Evolutionary conservation across 108 stramenopile species (phyloP).

Genomic region (Asterionellopsis glacialis): DNA sequence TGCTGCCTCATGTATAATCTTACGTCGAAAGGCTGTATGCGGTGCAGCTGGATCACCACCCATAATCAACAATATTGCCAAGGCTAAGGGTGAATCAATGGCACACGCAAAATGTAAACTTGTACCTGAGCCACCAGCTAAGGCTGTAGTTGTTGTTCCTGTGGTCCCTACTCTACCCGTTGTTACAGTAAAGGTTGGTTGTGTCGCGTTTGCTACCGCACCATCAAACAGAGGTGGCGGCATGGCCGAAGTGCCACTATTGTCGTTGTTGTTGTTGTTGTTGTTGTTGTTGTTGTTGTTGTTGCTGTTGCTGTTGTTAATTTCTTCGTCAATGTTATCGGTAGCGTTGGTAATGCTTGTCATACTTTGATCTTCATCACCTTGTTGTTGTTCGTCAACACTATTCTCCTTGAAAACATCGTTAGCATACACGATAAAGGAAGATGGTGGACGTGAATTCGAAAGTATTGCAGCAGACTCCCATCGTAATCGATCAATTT

Average conservation of each 20-base stretch:
- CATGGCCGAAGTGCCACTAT: not conserved
- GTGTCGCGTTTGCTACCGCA: constrained; percentile 68
- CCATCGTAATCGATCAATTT: constrained; percentile 50
- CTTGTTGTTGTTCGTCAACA: no score
- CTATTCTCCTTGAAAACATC: constrained; percentile 10
- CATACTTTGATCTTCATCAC: not conserved
- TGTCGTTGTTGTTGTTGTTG: constrained; percentile 2
- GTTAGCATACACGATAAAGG: constrained; percentile 49
- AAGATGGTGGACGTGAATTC: constrained; percentile 54
- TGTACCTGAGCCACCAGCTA: constrained; percentile 56
- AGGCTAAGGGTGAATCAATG: constrained; percentile 64
- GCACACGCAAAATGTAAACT: constrained; percentile 80
- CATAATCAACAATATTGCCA: constrained; percentile 70
- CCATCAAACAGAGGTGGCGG: constrained; percentile 71
- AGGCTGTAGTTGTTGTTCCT: constrained; percentile 30
- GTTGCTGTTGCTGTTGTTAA: not conserved
- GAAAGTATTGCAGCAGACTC: constrained; percentile 51
- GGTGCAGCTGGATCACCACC: constrained; percentile 64
- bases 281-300: constrained; percentile 5
- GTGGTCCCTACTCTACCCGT: no score
- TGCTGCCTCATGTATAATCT: constrained; percentile 79
- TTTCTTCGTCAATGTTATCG: constrained; percentile 6
- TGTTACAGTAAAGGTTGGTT: constrained; percentile 24
- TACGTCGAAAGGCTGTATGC: constrained; percentile 80
- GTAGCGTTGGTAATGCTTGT: constrained; percentile 2